Base-by-base conservation (phyloP, 306 rosid species). In the Cotoneaster glaucophyllus region DNA sequence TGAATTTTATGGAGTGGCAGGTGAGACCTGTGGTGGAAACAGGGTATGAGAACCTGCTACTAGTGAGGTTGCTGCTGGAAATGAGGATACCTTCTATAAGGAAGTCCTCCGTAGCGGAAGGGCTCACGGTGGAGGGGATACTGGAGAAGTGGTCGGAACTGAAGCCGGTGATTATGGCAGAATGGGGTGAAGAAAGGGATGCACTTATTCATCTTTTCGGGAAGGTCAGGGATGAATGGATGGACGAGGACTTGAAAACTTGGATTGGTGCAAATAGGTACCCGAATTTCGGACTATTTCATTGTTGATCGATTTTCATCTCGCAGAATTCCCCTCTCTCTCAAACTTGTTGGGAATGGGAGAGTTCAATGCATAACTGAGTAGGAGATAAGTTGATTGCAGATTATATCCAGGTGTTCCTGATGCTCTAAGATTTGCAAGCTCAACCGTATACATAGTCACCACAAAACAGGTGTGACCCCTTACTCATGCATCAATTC, bases 11-110 rank as follows among this genome's bases (percentile, higher is more conserved):
- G 54, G 69, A 72, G 52, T 88, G 82, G 87, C 84, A 93, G 98
- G 97, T 93, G 77, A 92, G 98, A 13, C 98, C 96, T 37, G 97
- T 93, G 70, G 98, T 91, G 76, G 98, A 93, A 85, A 93, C 98
- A 69, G 98, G 98, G 81, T 91, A 91, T 79, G 98, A 93, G 85
- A 91, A 88, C 64, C 26, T 93, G 76, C 81, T 93, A 59, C 96
- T 93, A 67, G 97, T 91, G 87, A 91, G 96, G 84, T 78, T 93
- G 84, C 85, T 93, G 87, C 82, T 91, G 71, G 97, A 93, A 86
- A 87, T 74, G 78, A 91, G 89, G 75, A 32, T 70, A 43, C 89
- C 96, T 69, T 82, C 93, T 10, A 70, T 88, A 79, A 70, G 90
- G 85, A 90, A 88, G 80, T 91, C 96, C 31, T 88, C 90, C 86